A percentile compares a stretch with the other conserved stretches of the same genome.
Conservation (phyloP, 73 alveolate genomes). For the Uronychia binucleata region DNA sequence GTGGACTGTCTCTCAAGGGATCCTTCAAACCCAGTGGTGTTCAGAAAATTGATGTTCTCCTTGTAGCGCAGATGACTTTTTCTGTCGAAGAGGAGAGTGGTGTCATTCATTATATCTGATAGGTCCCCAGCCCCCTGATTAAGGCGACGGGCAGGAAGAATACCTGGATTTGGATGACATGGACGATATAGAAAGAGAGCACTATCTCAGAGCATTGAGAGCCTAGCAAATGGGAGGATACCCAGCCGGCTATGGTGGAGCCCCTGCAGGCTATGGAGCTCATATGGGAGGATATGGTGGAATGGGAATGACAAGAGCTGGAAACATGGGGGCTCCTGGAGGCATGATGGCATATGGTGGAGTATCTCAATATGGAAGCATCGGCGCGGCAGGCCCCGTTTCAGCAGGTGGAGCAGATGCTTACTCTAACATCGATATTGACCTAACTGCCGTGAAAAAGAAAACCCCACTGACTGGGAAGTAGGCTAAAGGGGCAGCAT, state of each 20-base stretch:
- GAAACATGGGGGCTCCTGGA: slow-evolving; percentile 28
- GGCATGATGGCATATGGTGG: not conserved
- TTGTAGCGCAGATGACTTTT: not conserved
- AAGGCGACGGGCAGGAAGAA: no score
- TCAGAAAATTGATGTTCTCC: not conserved
- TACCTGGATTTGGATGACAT: no score
- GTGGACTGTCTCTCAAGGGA: not conserved
- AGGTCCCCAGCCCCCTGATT: no score
- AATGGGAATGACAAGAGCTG: slow-evolving; percentile 26
- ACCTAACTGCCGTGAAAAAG: slow-evolving; percentile 29
- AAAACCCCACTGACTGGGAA: slow-evolving; percentile 25
- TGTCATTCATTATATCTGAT: not conserved
- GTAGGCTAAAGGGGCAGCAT: no score
- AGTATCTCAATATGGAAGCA: no score
- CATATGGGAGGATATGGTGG: slow-evolving; percentile 36
- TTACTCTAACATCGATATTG: slow-evolving; percentile 40
- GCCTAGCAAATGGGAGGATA: no score
- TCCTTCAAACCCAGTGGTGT: not conserved
- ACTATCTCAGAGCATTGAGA: no score
- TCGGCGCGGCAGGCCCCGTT: slow-evolving; percentile 19
- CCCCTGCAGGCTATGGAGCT: slow-evolving; percentile 34
- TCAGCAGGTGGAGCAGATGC: slow-evolving; percentile 33
- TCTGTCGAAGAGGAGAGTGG: not conserved
- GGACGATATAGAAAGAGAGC: no score
- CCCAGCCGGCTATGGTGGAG: no score